Base-by-base conservation (phyloP, 1,284 basidiomycete species). In the Sphagnurus paluster region DNA sequence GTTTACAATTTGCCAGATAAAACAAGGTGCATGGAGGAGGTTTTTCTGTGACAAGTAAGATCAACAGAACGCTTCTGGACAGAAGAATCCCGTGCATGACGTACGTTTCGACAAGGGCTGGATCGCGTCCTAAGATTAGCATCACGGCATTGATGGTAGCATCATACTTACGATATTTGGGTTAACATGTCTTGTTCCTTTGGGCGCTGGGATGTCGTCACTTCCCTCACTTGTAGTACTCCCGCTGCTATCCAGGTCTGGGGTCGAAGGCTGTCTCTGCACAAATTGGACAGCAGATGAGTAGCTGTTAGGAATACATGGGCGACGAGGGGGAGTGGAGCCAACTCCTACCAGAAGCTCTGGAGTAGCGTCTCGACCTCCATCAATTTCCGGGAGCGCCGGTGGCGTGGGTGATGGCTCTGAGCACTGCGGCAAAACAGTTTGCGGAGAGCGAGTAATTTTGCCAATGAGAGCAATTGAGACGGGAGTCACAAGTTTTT, bases 11-110 rank as follows among this genome's bases (percentile, higher is more conserved):
- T 29, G 77, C 71, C 26, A 84, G 66, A 57, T 83, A 84, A 60
- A 78, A 80, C 36, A 80, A 60, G 14, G 78, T 83, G 60, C 82
- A 84, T 13, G 81, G 80, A 17, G 81, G 74, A 2, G 81, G 81
- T 54, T 68, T 75, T 53, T 83, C 80, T 79, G 58, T 50, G 52
- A 44, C 50, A 33, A 47, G n/a, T n/a, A 19, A 42, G 43, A 46
- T 56, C 34, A 52, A 46, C 50, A 49, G 34, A 55, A 52, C 14
- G 41, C 30, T 34, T 44, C 21, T 52, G n/a, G 46, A 52, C 45
- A 28, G 32, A 34, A 40, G 34, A 30, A 14, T 45, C 43, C 26
- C 16, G 44, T 32, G 49, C 47, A 51, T 55, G 39, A 72, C 76
- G 46, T 61, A 81, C 80, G 77, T 59, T 80, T 82, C 32, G 76